phyloP scores from a whole-genome alignment of 805 yeast genomes.

The Lachancea waltii region DNA sequence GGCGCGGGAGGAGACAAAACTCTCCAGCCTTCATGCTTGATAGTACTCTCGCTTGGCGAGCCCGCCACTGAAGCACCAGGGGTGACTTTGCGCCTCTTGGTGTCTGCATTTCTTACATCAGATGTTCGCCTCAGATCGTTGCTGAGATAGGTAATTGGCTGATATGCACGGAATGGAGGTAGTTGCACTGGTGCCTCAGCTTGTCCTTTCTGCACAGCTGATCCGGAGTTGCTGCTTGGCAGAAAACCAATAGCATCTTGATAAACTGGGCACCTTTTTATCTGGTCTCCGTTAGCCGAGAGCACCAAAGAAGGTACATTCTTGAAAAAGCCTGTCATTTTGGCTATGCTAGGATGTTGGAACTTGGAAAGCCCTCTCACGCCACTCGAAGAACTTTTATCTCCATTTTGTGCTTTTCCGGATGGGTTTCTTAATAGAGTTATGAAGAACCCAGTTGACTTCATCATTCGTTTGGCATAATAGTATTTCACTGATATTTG shows the following conservation, averaged over 20 bases:
- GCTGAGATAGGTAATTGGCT: conserved; percentile 30
- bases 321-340: conserved; percentile 25
- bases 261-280: conserved; percentile 33
- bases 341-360: conserved; percentile 24
- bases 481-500: conserved; percentile 51
- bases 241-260: conserved; percentile 33
- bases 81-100: conserved; percentile 21
- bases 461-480: conserved; percentile 62
- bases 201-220: conserved; percentile 5
- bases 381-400: conserved; percentile 1
- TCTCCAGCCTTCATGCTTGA: conserved; percentile 2
- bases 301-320: conserved; percentile 31
- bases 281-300: conserved; percentile 29
- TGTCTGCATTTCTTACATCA: conserved; percentile 15
- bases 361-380: conserved; percentile 8
- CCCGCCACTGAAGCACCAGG: conserved; percentile 3
- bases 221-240: conserved; percentile 15
- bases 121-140: conserved; percentile 26
- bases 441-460: conserved; percentile 44
- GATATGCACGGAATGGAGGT: conserved; percentile 30
- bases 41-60: background rate
- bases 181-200: conserved; percentile 18
- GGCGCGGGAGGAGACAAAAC: conserved; percentile 3
- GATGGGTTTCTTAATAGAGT: conserved; percentile 34
- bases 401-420: conserved; percentile 9